phyloP scores from a whole-genome alignment of 2,329 filamentous ascomycete genomes.

The Colletotrichum lupini region DNA sequence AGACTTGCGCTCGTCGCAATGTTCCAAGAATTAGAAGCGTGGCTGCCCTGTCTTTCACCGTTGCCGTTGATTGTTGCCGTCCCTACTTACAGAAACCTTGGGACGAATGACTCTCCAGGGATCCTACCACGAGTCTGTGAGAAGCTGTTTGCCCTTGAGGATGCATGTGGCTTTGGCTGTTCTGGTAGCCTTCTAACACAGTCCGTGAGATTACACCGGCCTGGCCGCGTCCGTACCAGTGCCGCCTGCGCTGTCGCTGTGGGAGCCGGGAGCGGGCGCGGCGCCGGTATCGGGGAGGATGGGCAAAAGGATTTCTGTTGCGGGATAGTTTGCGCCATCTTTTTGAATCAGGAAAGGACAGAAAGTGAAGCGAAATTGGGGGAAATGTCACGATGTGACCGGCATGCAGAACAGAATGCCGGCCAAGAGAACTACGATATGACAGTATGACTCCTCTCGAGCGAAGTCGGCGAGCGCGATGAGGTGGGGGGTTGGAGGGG shows the following conservation, averaged over 20 bases:
- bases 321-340: background rate
- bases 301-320: background rate
- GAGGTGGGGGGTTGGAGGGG: background rate
- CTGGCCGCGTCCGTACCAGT: background rate
- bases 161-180: background rate
- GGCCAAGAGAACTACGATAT: background rate
- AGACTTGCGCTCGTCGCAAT: conserved; percentile 3
- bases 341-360: background rate
- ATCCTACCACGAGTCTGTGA: background rate
- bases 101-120: background rate
- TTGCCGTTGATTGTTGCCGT: background rate
- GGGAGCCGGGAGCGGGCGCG: background rate
- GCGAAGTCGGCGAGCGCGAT: conserved; percentile 3
- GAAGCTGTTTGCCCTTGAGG: background rate
- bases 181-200: background rate
- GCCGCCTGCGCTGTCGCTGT: background rate
- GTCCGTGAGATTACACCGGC: background rate
- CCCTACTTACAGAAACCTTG: background rate
- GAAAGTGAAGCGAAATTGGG: background rate
- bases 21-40: conserved; percentile 5
- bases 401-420: background rate
- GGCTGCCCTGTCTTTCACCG: background rate
- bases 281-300: background rate
- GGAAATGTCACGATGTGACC: background rate
- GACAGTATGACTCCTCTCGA: conserved; percentile 4